phyloP scores from a whole-genome alignment of 2,329 filamentous ascomycete genomes.

The Cladophialophora carrionii region DNA sequence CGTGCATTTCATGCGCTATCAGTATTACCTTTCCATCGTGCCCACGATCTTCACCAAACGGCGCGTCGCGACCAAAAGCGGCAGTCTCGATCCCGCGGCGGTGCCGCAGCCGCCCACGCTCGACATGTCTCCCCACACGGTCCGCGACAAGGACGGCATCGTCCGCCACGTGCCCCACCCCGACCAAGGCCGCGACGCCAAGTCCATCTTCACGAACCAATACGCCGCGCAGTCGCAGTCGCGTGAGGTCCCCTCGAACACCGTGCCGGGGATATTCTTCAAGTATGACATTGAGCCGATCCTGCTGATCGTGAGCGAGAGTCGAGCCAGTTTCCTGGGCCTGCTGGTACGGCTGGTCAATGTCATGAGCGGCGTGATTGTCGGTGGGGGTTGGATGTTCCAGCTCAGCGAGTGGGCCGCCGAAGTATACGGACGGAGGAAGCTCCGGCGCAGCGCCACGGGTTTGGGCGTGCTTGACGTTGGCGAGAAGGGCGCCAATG shows the following conservation, averaged over 20 bases:
- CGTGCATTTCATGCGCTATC: constrained; percentile 88
- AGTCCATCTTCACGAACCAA: constrained; percentile 88
- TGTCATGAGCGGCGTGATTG: constrained; percentile 84
- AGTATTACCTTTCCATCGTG: constrained; percentile 95
- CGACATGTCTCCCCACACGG: constrained; percentile 42
- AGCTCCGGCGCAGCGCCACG: constrained; percentile 42
- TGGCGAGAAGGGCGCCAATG: constrained; percentile 17
- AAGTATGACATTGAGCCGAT: constrained; percentile 99
- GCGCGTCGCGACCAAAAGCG: constrained; percentile 38
- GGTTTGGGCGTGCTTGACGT: constrained; percentile 29
- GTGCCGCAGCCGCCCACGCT: constrained; percentile 44
- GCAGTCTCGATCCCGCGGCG: constrained; percentile 49
- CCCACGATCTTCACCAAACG: constrained; percentile 84
- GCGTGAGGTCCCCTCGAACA: constrained; percentile 67
- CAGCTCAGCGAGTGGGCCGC: constrained; percentile 76
- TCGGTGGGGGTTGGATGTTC: constrained; percentile 92
- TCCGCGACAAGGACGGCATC: constrained; percentile 41
- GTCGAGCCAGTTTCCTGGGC: constrained; percentile 71
- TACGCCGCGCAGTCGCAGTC: constrained; percentile 95
- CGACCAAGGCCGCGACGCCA: constrained; percentile 43
- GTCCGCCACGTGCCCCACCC: constrained; percentile 35
- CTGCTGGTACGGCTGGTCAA: constrained; percentile 86
- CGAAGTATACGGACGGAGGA: constrained; percentile 53
- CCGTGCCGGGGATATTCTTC: constrained; percentile 89
- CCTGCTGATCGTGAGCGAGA: constrained; percentile 80